Evolutionary conservation across 495 filamentous ascomycete species (phyloP), one percentile per base, ranked within the genome.

Genomic region (Hypoxylon fragiforme): DNA sequence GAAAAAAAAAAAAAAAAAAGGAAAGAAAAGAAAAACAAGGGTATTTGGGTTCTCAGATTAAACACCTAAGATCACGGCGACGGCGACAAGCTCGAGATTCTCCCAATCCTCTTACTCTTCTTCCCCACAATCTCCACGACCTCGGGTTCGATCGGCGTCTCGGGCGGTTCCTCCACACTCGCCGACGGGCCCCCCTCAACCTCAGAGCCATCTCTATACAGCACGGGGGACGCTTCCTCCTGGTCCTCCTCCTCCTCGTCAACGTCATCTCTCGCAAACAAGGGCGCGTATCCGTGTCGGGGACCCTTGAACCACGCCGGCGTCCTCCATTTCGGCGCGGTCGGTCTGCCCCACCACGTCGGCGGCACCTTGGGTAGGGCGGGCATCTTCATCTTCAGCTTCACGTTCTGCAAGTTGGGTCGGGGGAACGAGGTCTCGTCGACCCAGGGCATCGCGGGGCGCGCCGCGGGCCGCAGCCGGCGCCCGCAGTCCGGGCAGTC

Each of bases 401-500:
- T 19, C 37, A 11, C 7, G 36, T 26, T 53, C 39, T 2, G 20
- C 16, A 60, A 44, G 24, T 13, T 46, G 13, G 57, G 50, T n/a
- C 39, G 54, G 2, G 65, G 69, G 4, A 61, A 21, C 41, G 66
- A 57, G 9, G 70, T 24, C 11, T 62, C 65, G 37, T 72, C 54
- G 49, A 63, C 59, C 73, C 73, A 74, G 9, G 73, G 73, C 19
- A 70, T 56, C 5, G 59, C 42, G 0, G 70, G 70, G 14, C 60
- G 20, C 9, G 64, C 28, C 8, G 60, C 58, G 0, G 72, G 72
- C 0, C 72, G 69, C 16, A 76, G 54, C 0, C 66, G 63, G 36
- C 24, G 57, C 18, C 63, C 68, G 48, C 73, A 76, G 51, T 74
- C 64, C 0, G 73, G 73, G 38, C 73, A 76, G 37, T 75, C 65